Base-by-base conservation (phyloP, 2,329 filamentous ascomycete species). In the Fusarium praegraminearum region DNA sequence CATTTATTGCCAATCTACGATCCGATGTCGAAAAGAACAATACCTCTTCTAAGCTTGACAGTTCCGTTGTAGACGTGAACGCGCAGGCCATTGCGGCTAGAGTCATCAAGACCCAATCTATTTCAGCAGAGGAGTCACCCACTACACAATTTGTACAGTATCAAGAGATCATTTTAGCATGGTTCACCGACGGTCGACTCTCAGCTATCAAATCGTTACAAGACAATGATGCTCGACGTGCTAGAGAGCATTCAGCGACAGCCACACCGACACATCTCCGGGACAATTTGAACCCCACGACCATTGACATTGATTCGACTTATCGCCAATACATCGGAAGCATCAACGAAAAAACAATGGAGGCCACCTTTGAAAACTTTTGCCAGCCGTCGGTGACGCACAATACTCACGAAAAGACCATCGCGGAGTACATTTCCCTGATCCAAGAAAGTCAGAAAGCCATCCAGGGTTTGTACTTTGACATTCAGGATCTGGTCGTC, bases 271-370 rank as follows among this genome's bases (percentile, higher is more conserved):
- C 22, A 0, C 0, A 8, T 13, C 7, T 61, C 2, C 7, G 26
- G 2, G 24, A 43, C 1, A 36, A 11, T 36, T 3, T 7, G 5
- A 49, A 1, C 5, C 16, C 12, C 5, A 33, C 50, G 1, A 24
- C 53, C 11, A 7, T 65, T 18, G 40, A 71, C 1, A 53, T 71
- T 3, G 46, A 1, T 6, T 8, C 24, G 4, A 2, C 9, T 4
- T 71, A 71, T 26, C 33, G 32, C 28, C 16, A 36, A 4, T 71
- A 71, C 3, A 71, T 71, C 20, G 16, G 12, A 13, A 44, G 32
- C 22, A 71, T 71, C 12, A 71, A 71, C 3, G 28, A 46, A 0
- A 52, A 65, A 1, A 59, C 64, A 1, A 71, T 69, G 67, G 52
- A 71, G 0, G 22, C 13, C 1, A 54, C 44, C 4, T 62, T 71